Percentiles rank a stretch among this genome's conserved stretches.
Conservation (phyloP, 257 asterid species). For the Craterostigma plantagineum region DNA sequence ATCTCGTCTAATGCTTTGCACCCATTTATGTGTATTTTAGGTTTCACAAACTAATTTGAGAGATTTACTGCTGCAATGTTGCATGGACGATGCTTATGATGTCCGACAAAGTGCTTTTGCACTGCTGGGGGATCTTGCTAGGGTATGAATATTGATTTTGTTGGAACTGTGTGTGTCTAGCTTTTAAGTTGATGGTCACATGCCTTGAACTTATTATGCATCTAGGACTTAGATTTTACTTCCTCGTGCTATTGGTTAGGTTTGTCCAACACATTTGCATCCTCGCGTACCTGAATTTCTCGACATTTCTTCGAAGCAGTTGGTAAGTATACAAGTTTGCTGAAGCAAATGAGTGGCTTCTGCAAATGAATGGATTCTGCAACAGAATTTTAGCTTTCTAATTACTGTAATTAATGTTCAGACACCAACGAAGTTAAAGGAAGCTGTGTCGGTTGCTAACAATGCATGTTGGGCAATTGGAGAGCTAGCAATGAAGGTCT, state of each 20-base stretch:
- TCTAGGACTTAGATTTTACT: too few relatives aligned
- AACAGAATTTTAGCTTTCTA: slow-evolving; percentile 1
- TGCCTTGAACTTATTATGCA: too few relatives aligned
- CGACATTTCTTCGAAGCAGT: slow-evolving; percentile 75
- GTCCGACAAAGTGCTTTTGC: slow-evolving; percentile 98
- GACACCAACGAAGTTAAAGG: slow-evolving; percentile 72
- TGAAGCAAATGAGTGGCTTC: too few relatives aligned
- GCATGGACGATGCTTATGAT: slow-evolving; percentile 87
- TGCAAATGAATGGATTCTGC: slow-evolving; percentile 1
- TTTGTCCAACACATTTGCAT: slow-evolving; percentile 20
- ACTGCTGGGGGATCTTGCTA: slow-evolving; percentile 91
- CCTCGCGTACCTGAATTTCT: slow-evolving; percentile 70
- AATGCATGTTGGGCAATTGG: slow-evolving; percentile 99
- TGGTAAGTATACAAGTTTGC: slow-evolving; percentile 35
- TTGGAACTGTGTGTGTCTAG: too few relatives aligned
- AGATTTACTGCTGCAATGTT: slow-evolving; percentile 90
- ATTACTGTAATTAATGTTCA: slow-evolving; percentile 15
- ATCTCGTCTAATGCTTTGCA: too few relatives aligned
- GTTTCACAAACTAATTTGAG: slow-evolving; percentile 40
- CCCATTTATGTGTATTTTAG: neutral
- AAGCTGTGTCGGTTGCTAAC: slow-evolving; percentile 83
- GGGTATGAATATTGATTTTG: slow-evolving; percentile 25
- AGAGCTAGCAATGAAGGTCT: slow-evolving; percentile 82
- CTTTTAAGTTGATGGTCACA: too few relatives aligned
- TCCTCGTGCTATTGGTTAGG: slow-evolving; percentile 7